Percentiles rank a stretch among this genome's conserved stretches.
Conservation (phyloP, 768 basidiomycete species). For the Mycena galericulata region DNA sequence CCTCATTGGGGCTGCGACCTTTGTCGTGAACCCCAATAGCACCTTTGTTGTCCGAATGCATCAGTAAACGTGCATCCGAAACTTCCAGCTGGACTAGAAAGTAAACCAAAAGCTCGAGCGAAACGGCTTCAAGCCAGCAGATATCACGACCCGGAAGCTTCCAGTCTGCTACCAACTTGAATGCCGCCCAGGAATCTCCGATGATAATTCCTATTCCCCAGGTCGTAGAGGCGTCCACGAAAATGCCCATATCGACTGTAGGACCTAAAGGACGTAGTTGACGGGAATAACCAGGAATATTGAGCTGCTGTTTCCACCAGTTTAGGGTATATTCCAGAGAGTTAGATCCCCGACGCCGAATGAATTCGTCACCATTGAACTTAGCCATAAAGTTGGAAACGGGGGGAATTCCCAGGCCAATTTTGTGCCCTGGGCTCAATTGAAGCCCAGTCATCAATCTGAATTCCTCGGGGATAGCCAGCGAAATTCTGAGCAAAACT, state of each 20-base stretch:
- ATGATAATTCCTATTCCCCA: constrained; percentile 55
- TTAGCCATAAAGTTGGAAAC: background rate
- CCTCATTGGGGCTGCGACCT: background rate
- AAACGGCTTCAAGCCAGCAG: constrained; percentile 41
- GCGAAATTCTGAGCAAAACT: no score
- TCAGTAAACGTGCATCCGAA: background rate
- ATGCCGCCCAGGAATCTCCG: constrained; percentile 45
- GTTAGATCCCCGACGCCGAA: background rate
- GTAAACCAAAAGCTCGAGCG: constrained; percentile 33
- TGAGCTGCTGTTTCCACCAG: background rate
- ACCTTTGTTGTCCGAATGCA: background rate
- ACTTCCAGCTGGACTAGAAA: constrained; percentile 4
- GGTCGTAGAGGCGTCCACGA: no score
- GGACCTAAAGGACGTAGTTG: no score
- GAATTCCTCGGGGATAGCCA: no score
- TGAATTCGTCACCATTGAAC: background rate
- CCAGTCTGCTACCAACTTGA: constrained; percentile 34
- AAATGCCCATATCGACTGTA: no score
- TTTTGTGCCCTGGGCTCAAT: no score
- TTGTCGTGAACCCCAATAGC: background rate
- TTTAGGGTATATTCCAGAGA: background rate
- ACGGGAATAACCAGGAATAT: no score
- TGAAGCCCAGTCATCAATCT: no score
- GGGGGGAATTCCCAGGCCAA: no score
- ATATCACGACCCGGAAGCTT: constrained; percentile 33